phyloP scores from a whole-genome alignment of 345 rosid genomes.

The Physaria fendleri region DNA sequence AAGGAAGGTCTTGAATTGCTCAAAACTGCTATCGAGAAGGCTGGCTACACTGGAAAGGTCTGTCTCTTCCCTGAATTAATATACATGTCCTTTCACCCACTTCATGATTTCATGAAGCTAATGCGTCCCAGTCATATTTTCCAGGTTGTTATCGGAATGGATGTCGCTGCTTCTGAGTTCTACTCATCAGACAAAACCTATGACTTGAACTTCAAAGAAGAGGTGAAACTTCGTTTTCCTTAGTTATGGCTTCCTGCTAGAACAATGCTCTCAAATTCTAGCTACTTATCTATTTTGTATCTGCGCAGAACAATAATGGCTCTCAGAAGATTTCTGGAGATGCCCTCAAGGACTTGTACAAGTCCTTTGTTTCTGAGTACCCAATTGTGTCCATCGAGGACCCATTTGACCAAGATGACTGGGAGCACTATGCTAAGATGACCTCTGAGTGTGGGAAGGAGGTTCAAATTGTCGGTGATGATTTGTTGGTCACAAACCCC shows the following conservation, averaged over 20 bases:
- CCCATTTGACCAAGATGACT: conserved; percentile 97
- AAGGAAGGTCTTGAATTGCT: conserved; percentile 96
- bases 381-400: conserved; percentile 95
- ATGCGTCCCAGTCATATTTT: too few species aligned
- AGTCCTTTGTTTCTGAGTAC: conserved; percentile 74
- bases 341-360: conserved; percentile 75
- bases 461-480: conserved; percentile 93
- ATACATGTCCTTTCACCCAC: too few species aligned
- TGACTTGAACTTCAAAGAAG: conserved; percentile 84
- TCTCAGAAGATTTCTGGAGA: conserved; percentile 84
- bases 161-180: conserved; percentile 97
- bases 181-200: conserved; percentile 65
- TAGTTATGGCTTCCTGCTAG: neutral
- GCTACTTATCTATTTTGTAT: neutral
- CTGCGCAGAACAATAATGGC: conserved; percentile 71
- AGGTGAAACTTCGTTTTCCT: conserved; percentile 30
- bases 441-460: conserved; percentile 66
- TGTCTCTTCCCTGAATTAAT: too few species aligned
- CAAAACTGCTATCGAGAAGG: conserved; percentile 83
- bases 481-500: conserved; percentile 92
- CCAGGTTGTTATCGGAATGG: conserved; percentile 99
- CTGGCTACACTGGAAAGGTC: conserved; percentile 84
- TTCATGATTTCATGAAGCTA: too few species aligned
- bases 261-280: neutral
- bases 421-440: conserved; percentile 78